Evolutionary conservation across 2,329 filamentous ascomycete species (phyloP).

Genomic region (Pestalotiopsis sp.): DNA sequence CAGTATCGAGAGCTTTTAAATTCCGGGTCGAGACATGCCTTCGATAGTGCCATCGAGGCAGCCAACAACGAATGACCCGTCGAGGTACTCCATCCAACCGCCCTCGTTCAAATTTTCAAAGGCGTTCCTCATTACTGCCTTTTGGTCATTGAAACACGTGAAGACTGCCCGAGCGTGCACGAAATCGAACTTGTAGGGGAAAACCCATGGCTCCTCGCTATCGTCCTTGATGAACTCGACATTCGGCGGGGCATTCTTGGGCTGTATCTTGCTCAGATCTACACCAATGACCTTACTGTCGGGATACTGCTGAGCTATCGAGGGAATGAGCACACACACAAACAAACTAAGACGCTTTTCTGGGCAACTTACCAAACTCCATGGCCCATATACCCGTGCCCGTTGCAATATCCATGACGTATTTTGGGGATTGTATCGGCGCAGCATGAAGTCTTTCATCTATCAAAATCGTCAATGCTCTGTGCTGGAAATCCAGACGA

Average conservation of each 20-base stretch:
- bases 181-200: constrained; percentile 10
- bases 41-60: constrained; percentile 3
- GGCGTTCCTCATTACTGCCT: constrained; percentile 12
- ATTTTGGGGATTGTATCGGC: constrained; percentile 6
- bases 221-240: constrained; percentile 13
- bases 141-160: constrained; percentile 11
- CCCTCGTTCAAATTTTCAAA: constrained; percentile 13
- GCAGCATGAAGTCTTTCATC: constrained; percentile 5
- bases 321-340: background rate
- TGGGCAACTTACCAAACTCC: background rate
- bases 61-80: background rate
- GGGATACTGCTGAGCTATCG: constrained; percentile 7
- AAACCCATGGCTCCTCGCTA: constrained; percentile 13
- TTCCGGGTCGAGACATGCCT: background rate
- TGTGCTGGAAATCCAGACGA: constrained; percentile 14
- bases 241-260: constrained; percentile 1
- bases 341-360: background rate
- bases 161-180: constrained; percentile 13
- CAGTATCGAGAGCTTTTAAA: no score
- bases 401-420: constrained; percentile 14
- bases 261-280: constrained; percentile 15
- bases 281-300: constrained; percentile 10
- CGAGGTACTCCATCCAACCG: constrained; percentile 13
- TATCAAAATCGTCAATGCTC: constrained; percentile 6
- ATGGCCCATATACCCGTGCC: constrained; percentile 14